Base-by-base conservation (phyloP, 2,329 filamentous ascomycete species). In the Colletotrichum lini region DNA sequence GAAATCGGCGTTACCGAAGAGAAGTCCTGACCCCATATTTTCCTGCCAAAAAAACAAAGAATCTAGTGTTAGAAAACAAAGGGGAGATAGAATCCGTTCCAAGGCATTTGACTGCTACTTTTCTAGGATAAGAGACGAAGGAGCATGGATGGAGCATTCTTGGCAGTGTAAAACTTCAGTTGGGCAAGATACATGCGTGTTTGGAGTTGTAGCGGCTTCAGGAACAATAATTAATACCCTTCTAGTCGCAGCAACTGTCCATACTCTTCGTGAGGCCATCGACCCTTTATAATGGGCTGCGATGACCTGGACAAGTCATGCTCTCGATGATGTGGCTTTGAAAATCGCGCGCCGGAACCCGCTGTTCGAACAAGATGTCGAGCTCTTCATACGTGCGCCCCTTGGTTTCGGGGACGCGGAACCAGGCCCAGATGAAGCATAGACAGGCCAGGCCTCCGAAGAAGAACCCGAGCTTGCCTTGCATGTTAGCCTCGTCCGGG, bases 1-100 rank as follows among this genome's bases (percentile, higher is more conserved):
- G 96, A 99, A 83, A 98, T 99, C 66, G 79, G 78, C 13, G 81
- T 82, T 26, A 74, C 62, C 21, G 64, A 63, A 44, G 66, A 73
- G 10, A 73, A 74, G 30, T 74, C 18, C 62, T 21, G 16, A 23
- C 9, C 26, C 9, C 23, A 3, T 40, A 30, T 9, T 52, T n/a
- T 9, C 26, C 35, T 38, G 35, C 35, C 35, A 35, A 35, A 30
- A 30, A 8, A 6, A 8, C 30, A 30, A 35, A 8, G 10, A 9
- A 35, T 2, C 4, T 15, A 9, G 45, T 42, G 8, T 30, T 21
- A 35, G 45, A 30, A 23, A 38, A 35, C 35, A 38, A 10, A 38
- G 35, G 35, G 10, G 44, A 16, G 18, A 21, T 49, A 18, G 9
- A 44, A 23, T 9, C 35, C 2, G 35, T 10, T 10, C 9, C 35